These are phyloP conservation scores for Beauveria australis DNA, from an alignment of 2,329 filamentous ascomycete genomes.

Conservation along the genomic window DNA sequence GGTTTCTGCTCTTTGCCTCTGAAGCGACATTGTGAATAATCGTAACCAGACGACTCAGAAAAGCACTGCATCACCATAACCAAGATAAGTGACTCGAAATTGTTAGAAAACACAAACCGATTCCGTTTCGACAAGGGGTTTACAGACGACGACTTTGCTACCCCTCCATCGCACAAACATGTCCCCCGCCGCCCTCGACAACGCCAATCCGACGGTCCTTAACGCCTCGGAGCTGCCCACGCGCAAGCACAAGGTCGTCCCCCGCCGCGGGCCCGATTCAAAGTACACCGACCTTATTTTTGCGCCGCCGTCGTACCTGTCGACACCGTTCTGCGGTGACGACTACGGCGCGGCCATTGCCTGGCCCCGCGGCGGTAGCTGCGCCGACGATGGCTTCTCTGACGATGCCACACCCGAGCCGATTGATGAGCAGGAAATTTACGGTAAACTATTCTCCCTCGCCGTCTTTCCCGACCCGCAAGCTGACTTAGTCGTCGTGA, in stretches of 20 bases:
- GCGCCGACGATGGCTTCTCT: conserved; percentile 39
- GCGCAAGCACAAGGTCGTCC: conserved; percentile 45
- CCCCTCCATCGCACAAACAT: conserved; percentile 14
- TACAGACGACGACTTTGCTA: not conserved
- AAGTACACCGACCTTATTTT: conserved; percentile 40
- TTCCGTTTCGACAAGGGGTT: not conserved
- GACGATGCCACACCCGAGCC: conserved; percentile 63
- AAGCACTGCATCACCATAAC: not conserved
- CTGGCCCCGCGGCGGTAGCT: conserved; percentile 23
- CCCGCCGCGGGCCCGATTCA: conserved; percentile 38
- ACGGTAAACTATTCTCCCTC: conserved; percentile 25
- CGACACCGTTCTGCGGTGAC: conserved; percentile 30
- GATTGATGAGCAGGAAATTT: conserved; percentile 96
- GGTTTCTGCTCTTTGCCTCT: not conserved
- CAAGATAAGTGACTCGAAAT: too few species aligned
- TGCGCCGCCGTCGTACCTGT: conserved; percentile 36
- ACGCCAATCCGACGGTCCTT: conserved; percentile 90
- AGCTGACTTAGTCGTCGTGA: not conserved
- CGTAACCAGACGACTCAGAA: not conserved
- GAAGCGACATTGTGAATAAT: not conserved
- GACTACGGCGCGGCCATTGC: conserved; percentile 17
- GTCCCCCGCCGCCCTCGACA: conserved; percentile 41
- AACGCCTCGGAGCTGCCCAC: conserved; percentile 83
- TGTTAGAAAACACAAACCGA: not conserved
- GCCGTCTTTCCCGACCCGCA: not conserved